Evolutionary conservation across 768 basidiomycete genomes (phyloP).

Genomic region (Russula earlei): DNA sequence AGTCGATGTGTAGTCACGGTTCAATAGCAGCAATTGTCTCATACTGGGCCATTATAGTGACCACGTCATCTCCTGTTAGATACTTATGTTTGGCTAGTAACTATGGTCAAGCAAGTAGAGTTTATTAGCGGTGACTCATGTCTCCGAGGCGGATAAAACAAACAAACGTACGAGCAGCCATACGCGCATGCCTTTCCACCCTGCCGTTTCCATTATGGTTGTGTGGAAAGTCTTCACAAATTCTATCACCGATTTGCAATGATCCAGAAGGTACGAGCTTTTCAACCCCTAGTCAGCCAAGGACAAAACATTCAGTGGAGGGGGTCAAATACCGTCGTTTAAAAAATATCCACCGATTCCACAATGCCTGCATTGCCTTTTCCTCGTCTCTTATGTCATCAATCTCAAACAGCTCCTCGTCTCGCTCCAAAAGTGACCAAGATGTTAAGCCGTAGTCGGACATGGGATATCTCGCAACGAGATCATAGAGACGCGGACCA

Average conservation of each 20-base stretch:
- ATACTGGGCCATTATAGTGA: conserved; percentile 5
- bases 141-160: background rate
- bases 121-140: background rate
- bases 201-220: conserved; percentile 3
- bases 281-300: background rate
- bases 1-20: background rate
- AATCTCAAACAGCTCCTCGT: conserved; percentile 67
- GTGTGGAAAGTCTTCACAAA: background rate
- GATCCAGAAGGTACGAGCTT: conserved; percentile 7
- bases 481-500: conserved; percentile 56
- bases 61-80: conserved; percentile 12
- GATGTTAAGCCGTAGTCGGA: conserved; percentile 54
- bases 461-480: conserved; percentile 49
- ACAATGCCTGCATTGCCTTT: conserved; percentile 71
- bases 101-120: background rate
- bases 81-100: conserved; percentile 14
- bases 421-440: conserved; percentile 62
- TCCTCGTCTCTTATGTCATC: conserved; percentile 66
- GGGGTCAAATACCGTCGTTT: conserved; percentile 28
- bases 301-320: background rate
- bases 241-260: background rate
- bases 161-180: conserved; percentile 14
- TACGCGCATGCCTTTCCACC: conserved; percentile 13
- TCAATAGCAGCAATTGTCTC: background rate
- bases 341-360: conserved; percentile 65